Evolutionary conservation across 129 eudicot genomes (phyloP), one percentile per base, ranked within the genome.

Genomic region (Cynara cardunculus): DNA sequence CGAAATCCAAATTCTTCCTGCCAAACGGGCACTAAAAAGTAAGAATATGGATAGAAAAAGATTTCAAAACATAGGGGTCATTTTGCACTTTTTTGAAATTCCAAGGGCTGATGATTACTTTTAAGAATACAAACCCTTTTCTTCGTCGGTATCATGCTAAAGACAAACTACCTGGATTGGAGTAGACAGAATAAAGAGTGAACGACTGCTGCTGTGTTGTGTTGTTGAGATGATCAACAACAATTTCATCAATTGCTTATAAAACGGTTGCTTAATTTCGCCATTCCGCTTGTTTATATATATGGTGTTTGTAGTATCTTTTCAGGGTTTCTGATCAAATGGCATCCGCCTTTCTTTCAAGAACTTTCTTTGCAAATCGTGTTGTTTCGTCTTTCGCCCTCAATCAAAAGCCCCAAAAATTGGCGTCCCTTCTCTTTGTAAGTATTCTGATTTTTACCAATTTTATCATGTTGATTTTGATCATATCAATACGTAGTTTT

Each of bases 271-370:
- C 67, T 4, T 34, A 37, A 26, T 27, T 14, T 73, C 11, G 46
- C 37, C 18, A 25, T 37, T 32, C 18, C 13, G 10, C 24, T 35
- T 26, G 39, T 66, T 37, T 21, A 39, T 73, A 37, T 56, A 56
- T 75, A 76, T 82, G 81, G 72, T 82, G 81, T 56, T 59, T n/a
- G 71, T 4, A 34, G 66, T 7, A 70, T 77, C 71, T 71, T 35
- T 72, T 31, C 31, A 61, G 56, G 69, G 74, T 71, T 77, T 83
- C 69, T 83, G 77, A 83, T 83, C 78, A 74, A 80, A 88, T 89
- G 92, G 89, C 92, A 34, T 86, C 92, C 10, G 80, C 89, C 79
- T 74, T 89, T 66, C 35, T 86, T 24, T 89, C 89, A 46, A 86
- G 88, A 89, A 84, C 83, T 66, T 67, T 86, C 21, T 86, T 84